These are phyloP conservation scores for Chlorella vulgaris DNA, from an alignment of 139 green algal species.

Conservation along the genomic window DNA sequence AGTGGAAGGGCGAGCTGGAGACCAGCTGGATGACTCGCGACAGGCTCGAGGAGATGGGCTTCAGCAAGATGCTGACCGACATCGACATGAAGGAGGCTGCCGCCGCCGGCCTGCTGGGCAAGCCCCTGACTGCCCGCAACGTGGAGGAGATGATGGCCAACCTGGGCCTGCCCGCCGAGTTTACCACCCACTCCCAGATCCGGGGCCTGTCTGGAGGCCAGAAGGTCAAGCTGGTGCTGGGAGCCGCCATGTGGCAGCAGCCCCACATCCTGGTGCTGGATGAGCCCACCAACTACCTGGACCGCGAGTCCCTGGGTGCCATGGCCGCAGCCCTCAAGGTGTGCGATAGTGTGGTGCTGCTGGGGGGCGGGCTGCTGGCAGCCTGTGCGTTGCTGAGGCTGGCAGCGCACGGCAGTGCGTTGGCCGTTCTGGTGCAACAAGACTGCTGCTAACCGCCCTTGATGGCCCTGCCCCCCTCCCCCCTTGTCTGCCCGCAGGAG, in stretches of 20 bases:
- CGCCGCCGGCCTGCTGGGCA: slow-evolving; percentile 76
- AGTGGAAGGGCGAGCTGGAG: slow-evolving; percentile 22
- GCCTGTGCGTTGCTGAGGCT: background rate
- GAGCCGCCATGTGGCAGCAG: slow-evolving; percentile 71
- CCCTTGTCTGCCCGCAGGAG: slow-evolving; percentile 72
- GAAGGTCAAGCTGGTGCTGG: slow-evolving; percentile 79
- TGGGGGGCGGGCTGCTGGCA: no score
- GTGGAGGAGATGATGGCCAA: slow-evolving; percentile 89
- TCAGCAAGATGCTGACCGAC: slow-evolving; percentile 90
- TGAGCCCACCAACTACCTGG: slow-evolving; percentile 89
- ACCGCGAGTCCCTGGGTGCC: slow-evolving; percentile 73
- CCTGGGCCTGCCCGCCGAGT: slow-evolving; percentile 91
- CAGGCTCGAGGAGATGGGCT: slow-evolving; percentile 86
- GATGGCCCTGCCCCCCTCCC: slow-evolving; percentile 84
- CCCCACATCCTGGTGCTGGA: slow-evolving; percentile 81
- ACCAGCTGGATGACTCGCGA: slow-evolving; percentile 70
- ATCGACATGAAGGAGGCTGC: slow-evolving; percentile 91
- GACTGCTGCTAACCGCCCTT: no score
- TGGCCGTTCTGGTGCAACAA: slow-evolving; percentile 73
- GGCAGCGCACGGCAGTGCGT: background rate
- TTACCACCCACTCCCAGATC: slow-evolving; percentile 87
- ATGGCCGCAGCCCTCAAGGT: slow-evolving; percentile 66
- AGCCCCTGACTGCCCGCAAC: slow-evolving; percentile 84
- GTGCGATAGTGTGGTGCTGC: slow-evolving; percentile 32
- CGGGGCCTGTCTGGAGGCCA: slow-evolving; percentile 72